Evolutionary conservation across 768 basidiomycete genomes (phyloP), one percentile per base, ranked within the genome.

Genomic region (Suillus subaureus): DNA sequence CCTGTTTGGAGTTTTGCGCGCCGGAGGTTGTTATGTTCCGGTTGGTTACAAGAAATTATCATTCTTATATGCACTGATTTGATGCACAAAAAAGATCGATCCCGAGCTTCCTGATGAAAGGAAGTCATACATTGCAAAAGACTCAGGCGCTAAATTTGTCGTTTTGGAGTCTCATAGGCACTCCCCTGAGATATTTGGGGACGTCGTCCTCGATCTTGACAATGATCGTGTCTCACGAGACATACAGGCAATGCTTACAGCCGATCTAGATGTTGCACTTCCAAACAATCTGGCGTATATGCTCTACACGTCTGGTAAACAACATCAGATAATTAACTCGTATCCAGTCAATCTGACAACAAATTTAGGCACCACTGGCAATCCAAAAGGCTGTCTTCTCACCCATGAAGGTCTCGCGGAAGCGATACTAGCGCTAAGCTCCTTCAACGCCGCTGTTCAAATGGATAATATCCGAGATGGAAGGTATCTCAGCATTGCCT

Each of bases 1-100:
- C 3, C 72, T 84, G 65, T 75, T 83, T 62, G 84, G 79, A 8
- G 77, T 84, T 37, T 74, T 84, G 67, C 81, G 79, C 42, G 80
- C 84, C 28, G 84, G 84, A 49, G 84, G 78, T 47, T 84, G 84
- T 61, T 85, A 85, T 70, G 84, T 85, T 58, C 82, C 84, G 13
- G 84, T 84, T 66, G 51, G 79, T 71, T 26, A 58, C 43, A 26
- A 13, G 28, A 28, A n/a, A 21, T 61, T 13, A 15, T 23, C 21
- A 65, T 57, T 60, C 43, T n/a, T 51, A 28, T 37, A 23, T 57
- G 64, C 18, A 63, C 31, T 55, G 47, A 64, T 40, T 31, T 16
- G 42, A 51, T 63, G 4, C n/a, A 45, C 1, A 35, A 35, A 33
- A 35, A 45, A 85, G 84, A 84, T 85, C 61, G 84, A 85, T 66